phyloP scores from a whole-genome alignment of 2,329 filamentous ascomycete genomes.

The Alternaria burnsii region DNA sequence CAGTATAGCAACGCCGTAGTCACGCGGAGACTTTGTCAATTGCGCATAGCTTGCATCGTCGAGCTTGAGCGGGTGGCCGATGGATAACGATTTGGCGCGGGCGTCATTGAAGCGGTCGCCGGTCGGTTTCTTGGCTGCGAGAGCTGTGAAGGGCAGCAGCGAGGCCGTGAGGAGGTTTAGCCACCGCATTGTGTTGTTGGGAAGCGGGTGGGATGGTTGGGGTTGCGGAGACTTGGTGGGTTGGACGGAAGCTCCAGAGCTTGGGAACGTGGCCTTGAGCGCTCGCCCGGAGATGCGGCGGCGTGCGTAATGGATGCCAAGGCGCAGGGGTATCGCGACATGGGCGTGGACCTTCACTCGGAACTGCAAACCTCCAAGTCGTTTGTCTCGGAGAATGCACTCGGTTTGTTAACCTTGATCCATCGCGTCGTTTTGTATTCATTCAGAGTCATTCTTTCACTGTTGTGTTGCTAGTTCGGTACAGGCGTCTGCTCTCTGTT shows the following conservation, averaged over 20 bases:
- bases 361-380: not conserved
- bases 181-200: constrained; percentile 68
- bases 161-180: constrained; percentile 69
- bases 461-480: not conserved
- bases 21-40: constrained; percentile 78
- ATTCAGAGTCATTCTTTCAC: not conserved
- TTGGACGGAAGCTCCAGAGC: constrained; percentile 21
- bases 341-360: not conserved
- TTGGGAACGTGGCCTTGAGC: constrained; percentile 47
- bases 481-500: constrained; percentile 29
- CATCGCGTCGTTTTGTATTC: not conserved
- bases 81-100: constrained; percentile 71
- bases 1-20: constrained; percentile 84
- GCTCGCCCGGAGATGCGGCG: constrained; percentile 23
- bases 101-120: constrained; percentile 75
- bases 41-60: constrained; percentile 78
- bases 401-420: not conserved
- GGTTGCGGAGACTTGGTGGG: constrained; percentile 31
- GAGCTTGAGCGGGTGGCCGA: constrained; percentile 74
- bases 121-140: constrained; percentile 70
- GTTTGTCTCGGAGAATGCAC: not conserved
- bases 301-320: constrained; percentile 43
- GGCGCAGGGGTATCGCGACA: constrained; percentile 25
- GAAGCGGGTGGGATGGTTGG: constrained; percentile 25
- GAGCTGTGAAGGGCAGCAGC: constrained; percentile 67